Base-by-base conservation (phyloP, 2,329 filamentous ascomycete species). In the Hawksworthiomyces lignivorus region DNA sequence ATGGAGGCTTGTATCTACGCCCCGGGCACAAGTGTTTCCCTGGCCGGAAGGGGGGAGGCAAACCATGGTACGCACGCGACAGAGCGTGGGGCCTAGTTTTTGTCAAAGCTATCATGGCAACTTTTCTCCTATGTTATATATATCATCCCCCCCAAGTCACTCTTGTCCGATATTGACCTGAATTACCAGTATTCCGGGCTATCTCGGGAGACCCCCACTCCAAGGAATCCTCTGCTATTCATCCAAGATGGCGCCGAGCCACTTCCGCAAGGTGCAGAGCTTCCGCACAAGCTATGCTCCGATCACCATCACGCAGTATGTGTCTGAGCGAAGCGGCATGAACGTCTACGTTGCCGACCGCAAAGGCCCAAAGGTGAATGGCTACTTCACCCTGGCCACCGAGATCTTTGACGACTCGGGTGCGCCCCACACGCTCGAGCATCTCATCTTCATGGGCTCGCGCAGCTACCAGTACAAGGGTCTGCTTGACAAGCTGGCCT, bases 341-440 rank as follows among this genome's bases (percentile, higher is more conserved):
- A 83, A 89, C 52, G 84, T 95, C 26, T 80, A 95, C 30, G 86
- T 96, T 37, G 87, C 94, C 52, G 85, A 97, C 59, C 82, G 88
- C 53, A 80, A 92, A 59, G 90, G 92, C 1, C 92, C 92, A n/a
- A 97, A 96, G 62, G 77, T 96, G 47, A 84, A 86, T 52, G 92
- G 92, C 26, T 95, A 94, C 64, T 98, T 98, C 63, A 84, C 89
- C 26, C 74, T 98, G 40, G 92, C 92, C 26, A 98, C 92, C 4
- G 92, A 98, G 64, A 97, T 98, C 54, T 84, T 94, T 54, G 92
- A 98, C 65, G 88, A 98, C 61, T 97, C 90, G 10, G 92, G 92
- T 30, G 85, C 92, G 12, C 92, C 85, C 5, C 85, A 90, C 56
- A 89, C 85, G 0, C 70, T 90, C n/a, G 84, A 90, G 63, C 84